Base-by-base conservation (phyloP, 805 yeast species). In the Jamesozyma hellenica region DNA sequence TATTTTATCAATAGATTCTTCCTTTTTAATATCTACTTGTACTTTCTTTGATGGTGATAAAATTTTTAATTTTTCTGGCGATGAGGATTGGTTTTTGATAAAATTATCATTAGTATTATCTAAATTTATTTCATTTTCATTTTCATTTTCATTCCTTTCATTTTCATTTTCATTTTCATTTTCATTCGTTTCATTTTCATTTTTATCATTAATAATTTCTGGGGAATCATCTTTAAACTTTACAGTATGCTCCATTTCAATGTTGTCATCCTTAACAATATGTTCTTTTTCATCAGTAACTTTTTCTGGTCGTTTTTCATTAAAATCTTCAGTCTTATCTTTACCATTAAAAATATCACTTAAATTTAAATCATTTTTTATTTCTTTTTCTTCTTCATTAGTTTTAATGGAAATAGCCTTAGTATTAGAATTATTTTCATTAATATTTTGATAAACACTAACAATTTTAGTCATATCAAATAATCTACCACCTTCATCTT, bases 391-490 rank as follows among this genome's bases (percentile, higher is more conserved):
- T 18, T 41, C 42, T 10, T 38, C 32, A 35, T 45, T 43, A 29
- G 45, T 21, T 21, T 37, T 8, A 21, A 21, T 21, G 5, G 8
- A 21, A 21, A 6, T 21, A 21, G 6, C 28, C 4, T 5, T 27
- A n/a, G 28, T 27, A 7, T 5, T 27, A n/a, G 28, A 7, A 7
- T 27, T 27, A 27, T 27, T 10, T 1, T 29, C 36, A 23, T 36
- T 41, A 11, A 26, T 12, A 27, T 42, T 27, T 40, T 58, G 61
- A 40, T 51, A 56, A 23, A 59, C 44, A 42, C 63, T 58, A 12
- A 57, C 48, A 12, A 59, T 53, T 39, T 56, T 56, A 1, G 64
- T 59, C 55, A 59, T 56, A 32, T 58, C 61, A 9, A 57, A 53
- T n/a, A 58, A 31, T 35, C 43, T 51, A 14, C 36, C 28, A 13